These are phyloP conservation scores for Zymoseptoria passerinii DNA, from an alignment of 2,329 filamentous ascomycete species.

Conservation along the genomic window DNA sequence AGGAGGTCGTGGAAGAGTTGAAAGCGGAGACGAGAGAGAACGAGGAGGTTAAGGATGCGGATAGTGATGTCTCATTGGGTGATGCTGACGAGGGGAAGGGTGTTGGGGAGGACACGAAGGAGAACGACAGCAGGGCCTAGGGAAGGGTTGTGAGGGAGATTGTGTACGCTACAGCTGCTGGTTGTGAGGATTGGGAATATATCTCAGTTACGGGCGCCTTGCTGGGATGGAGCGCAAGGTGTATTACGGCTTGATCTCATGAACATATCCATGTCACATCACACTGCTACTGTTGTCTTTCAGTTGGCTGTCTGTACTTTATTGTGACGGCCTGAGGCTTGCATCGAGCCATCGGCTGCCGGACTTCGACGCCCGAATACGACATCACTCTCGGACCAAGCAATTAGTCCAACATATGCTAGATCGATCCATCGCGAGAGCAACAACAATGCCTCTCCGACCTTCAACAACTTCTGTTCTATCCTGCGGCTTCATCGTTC, in stretches of 20 bases:
- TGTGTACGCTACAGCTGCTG: too few relatives aligned
- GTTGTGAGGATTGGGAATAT: too few relatives aligned
- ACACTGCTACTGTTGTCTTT: too few relatives aligned
- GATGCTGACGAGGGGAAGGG: conserved; percentile 18
- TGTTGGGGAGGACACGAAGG: background rate
- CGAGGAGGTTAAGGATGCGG: conserved; percentile 19
- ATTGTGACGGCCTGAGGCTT: background rate
- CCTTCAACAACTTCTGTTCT: background rate
- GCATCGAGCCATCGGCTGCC: background rate
- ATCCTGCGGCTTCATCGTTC: background rate
- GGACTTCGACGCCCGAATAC: background rate
- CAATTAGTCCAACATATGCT: background rate
- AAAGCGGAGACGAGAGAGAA: conserved; percentile 13
- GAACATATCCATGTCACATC: too few relatives aligned
- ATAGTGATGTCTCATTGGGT: conserved; percentile 25
- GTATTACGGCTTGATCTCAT: too few relatives aligned
- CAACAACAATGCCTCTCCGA: background rate
- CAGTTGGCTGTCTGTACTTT: background rate
- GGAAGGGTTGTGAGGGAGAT: too few relatives aligned
- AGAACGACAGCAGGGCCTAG: background rate
- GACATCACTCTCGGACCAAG: background rate
- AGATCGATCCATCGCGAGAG: background rate
- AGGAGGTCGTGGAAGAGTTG: conserved; percentile 14
- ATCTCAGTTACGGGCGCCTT: too few relatives aligned
- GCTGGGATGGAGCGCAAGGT: too few relatives aligned